Conservation (phyloP, 805 yeast species). For the Schwanniomyces vanrijiae region DNA sequence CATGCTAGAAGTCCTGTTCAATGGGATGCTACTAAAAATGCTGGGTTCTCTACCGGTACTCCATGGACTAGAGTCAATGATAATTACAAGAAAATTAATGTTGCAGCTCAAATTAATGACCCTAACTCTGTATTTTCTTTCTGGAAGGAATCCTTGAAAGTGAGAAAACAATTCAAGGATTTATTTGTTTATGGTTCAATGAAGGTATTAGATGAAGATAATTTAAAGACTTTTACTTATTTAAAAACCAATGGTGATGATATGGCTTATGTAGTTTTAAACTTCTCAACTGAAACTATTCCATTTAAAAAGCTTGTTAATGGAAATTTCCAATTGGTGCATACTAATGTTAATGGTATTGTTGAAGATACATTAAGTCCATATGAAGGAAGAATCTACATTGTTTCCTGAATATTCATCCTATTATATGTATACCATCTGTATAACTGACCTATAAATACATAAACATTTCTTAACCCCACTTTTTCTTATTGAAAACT, state of each 20-base stretch:
- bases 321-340: constrained; percentile 29
- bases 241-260: constrained; percentile 34
- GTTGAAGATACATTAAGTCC: constrained; percentile 32
- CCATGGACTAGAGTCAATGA: constrained; percentile 59
- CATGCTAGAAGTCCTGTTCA: constrained; percentile 58
- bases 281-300: constrained; percentile 36
- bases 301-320: constrained; percentile 27
- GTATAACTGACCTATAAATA: no score
- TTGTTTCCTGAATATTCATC: neutral
- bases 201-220: constrained; percentile 43
- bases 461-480: no score
- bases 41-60: constrained; percentile 47
- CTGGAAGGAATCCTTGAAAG: constrained; percentile 42
- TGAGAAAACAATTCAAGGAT: constrained; percentile 47
- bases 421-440: no score
- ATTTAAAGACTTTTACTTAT: constrained; percentile 42
- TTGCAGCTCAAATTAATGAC: constrained; percentile 44
- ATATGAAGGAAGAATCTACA: constrained; percentile 46
- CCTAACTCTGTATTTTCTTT: constrained; percentile 46
- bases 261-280: constrained; percentile 39
- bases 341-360: constrained; percentile 27
- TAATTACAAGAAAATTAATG: constrained; percentile 50
- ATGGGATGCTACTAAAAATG: constrained; percentile 46
- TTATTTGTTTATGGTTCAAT: constrained; percentile 47
- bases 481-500: no score